These are phyloP conservation scores for Alternaria longipes DNA, from an alignment of 2,329 filamentous ascomycete genomes.

Conservation along the genomic window DNA sequence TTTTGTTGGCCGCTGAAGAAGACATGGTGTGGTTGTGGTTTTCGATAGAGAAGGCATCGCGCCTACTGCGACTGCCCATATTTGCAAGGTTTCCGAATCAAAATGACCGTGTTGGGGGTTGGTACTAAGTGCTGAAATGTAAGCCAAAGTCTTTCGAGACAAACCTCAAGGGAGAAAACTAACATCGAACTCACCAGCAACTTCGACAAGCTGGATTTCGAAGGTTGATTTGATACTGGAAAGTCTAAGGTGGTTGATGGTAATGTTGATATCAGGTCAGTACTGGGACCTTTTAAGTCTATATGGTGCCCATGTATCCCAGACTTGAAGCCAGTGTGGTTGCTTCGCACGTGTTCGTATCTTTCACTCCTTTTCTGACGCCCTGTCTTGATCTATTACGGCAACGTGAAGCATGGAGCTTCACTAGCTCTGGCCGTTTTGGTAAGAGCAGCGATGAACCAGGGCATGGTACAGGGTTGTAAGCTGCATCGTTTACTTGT, in stretches of 20 bases:
- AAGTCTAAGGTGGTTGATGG: neutral
- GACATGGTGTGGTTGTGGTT: slow-evolving; percentile 1
- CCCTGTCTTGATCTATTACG: neutral
- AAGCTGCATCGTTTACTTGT: neutral
- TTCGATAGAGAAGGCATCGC: slow-evolving; percentile 3
- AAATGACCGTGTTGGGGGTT: neutral
- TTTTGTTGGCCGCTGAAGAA: neutral
- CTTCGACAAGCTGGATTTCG: neutral
- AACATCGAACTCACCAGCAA: neutral
- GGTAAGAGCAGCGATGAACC: neutral
- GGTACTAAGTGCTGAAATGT: neutral
- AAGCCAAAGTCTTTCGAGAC: neutral
- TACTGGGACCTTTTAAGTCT: neutral
- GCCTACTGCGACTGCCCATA: neutral
- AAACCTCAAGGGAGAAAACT: neutral
- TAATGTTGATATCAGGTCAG: neutral
- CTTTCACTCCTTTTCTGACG: neutral
- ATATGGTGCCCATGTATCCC: neutral
- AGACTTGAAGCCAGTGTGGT: neutral
- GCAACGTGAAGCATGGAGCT: neutral
- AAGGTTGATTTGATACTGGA: neutral
- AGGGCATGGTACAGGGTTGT: neutral
- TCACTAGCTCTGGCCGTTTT: neutral
- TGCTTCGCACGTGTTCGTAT: neutral
- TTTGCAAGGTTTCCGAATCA: neutral